phyloP scores from a whole-genome alignment of 163 green algal genomes.

The Chloromonas sp. region DNA sequence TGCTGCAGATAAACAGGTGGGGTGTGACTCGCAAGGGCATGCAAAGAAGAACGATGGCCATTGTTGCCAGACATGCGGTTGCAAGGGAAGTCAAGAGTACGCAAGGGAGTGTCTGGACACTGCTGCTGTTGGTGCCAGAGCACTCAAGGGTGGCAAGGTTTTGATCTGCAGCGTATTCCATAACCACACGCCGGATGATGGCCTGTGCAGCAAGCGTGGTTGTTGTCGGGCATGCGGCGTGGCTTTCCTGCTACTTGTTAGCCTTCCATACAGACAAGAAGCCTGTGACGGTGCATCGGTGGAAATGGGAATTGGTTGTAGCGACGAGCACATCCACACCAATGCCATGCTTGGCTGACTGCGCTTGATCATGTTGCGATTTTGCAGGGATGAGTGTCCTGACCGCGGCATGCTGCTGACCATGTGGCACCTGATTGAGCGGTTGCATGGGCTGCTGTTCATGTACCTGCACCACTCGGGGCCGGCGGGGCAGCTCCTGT shows the following conservation, averaged over 20 bases:
- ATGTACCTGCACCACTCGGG: conserved; percentile 8
- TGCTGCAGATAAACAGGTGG: conserved; percentile 57
- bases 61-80: not conserved
- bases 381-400: conserved; percentile 55
- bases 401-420: conserved; percentile 58
- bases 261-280: no score
- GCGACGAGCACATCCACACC: no score
- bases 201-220: no score
- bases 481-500: not conserved
- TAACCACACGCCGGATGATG: not conserved
- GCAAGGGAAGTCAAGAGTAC: not conserved
- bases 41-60: not conserved
- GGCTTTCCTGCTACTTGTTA: no score
- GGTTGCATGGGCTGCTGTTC: conserved; percentile 41
- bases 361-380: not conserved
- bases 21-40: not conserved
- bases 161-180: not conserved
- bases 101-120: not conserved
- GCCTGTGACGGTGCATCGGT: no score
- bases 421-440: conserved; percentile 43
- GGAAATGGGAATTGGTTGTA: no score
- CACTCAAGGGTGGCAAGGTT: not conserved
- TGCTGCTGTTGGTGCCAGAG: not conserved
- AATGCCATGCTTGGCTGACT: no score
- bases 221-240: no score